Base-by-base conservation (phyloP, 495 filamentous ascomycete genomes). In the Penicillium paxilli region DNA sequence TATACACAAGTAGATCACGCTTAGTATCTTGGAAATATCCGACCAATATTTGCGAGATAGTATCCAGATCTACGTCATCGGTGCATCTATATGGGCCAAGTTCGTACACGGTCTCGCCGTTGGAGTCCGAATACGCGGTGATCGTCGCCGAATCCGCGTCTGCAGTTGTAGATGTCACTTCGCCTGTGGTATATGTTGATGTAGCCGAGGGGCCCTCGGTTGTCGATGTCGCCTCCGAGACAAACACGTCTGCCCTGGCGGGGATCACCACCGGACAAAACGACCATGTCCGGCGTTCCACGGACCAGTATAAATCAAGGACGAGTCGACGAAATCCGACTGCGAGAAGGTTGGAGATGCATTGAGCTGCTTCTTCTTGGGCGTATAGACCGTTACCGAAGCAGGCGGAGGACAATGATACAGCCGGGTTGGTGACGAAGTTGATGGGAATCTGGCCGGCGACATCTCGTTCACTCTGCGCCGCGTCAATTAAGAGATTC, bases 301-400 rank as follows among this genome's bases (percentile, higher is more conserved):
- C 50, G 49, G 85, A 86, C 85, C 85, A 88, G 59, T 85, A 88
- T 5, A 87, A 49, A 60, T 88, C 85, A n/a, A 86, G 62, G 26
- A 80, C 63, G 25, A 87, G 77, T 46, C 81, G 74, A 25, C 77
- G 72, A 52, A 81, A 87, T n/a, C 81, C 83, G 8, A 76, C 67
- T 1, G 80, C 75, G 3, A 88, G 71, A 1, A 88, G 69, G 59
- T 85, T 86, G 3, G 83, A 86, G 16, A 87, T 59, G 61, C 85
- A 88, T 59, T 71, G 69, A 14, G 65, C 68, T 6, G 76, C 76
- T 4, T 67, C 64, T 8, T 60, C 57, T 57, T 73, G 67, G 47
- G 80, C 77, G 62, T 80, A 86, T 20, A 69, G 62, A 16, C 72
- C 66, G 54, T 80, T 54, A 9, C 72, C 66, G 60, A 88, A 88